Conservation (phyloP, 2,329 filamentous ascomycete species). For the Claviceps lovelessii region DNA sequence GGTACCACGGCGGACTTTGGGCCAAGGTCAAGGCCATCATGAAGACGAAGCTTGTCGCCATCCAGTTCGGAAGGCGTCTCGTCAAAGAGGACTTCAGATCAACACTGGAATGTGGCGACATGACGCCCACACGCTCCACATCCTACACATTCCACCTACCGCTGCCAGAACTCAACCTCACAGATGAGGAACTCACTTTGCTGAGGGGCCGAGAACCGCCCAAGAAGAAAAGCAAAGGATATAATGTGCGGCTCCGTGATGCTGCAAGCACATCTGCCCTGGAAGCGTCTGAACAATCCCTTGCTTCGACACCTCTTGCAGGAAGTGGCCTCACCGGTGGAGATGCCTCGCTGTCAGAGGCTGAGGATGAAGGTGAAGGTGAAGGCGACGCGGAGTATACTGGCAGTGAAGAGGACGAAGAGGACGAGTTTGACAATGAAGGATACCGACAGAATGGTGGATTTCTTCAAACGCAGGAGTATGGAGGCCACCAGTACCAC, state of each 20-base stretch:
- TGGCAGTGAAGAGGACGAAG: constrained; percentile 10
- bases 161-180: constrained; percentile 21
- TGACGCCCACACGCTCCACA: constrained; percentile 18
- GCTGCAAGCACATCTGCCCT: constrained; percentile 10
- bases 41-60: constrained; percentile 66
- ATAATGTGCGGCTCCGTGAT: constrained; percentile 19
- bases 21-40: constrained; percentile 76
- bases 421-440: constrained; percentile 15
- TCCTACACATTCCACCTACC: constrained; percentile 20
- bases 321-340: constrained; percentile 4
- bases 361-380: constrained; percentile 8
- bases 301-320: constrained; percentile 3
- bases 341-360: constrained; percentile 1
- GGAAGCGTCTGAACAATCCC: constrained; percentile 6
- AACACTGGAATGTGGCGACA: constrained; percentile 21
- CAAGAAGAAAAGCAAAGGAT: constrained; percentile 23
- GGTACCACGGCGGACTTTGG: constrained; percentile 70
- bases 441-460: constrained; percentile 14
- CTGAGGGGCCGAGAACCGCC: constrained; percentile 21
- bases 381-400: constrained; percentile 11
- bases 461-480: not conserved
- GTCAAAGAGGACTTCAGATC: constrained; percentile 22
- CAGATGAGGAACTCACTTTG: constrained; percentile 21
- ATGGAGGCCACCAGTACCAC: not conserved
- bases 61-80: constrained; percentile 42